Evolutionary conservation across 345 rosid genomes (phyloP).

Genomic region (Hibiscus tridactylites): DNA sequence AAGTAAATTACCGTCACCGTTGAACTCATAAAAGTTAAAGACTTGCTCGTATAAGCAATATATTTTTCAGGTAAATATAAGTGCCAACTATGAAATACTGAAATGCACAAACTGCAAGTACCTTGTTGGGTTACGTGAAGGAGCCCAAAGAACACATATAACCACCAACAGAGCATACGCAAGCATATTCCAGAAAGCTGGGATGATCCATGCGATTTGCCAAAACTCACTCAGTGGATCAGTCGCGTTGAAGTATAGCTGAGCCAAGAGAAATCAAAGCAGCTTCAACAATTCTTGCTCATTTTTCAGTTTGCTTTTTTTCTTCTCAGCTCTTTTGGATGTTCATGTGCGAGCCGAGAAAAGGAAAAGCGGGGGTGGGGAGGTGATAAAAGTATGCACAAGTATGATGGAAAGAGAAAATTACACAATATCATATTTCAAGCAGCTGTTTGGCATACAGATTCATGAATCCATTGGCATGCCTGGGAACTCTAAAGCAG

Average conservation of each 20-base stretch:
- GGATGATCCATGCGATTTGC: slow-evolving; percentile 91
- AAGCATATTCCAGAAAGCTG: slow-evolving; percentile 82
- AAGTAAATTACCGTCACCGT: not conserved
- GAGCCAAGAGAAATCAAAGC: slow-evolving; percentile 21
- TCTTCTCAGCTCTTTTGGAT: not conserved
- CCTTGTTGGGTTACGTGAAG: slow-evolving; percentile 88
- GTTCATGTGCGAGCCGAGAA: not conserved
- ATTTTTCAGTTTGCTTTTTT: not conserved
- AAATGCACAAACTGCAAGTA: slow-evolving; percentile 18
- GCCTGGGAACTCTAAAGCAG: not conserved
- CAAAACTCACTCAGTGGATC: slow-evolving; percentile 88
- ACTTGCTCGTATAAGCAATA: not conserved
- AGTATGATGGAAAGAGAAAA: not conserved
- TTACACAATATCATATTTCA: not conserved
- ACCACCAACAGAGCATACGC: slow-evolving; percentile 64
- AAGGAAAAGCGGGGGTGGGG: not conserved
- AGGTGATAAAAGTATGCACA: not conserved
- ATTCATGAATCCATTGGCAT: not conserved
- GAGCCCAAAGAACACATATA: slow-evolving; percentile 91
- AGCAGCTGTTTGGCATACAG: not conserved
- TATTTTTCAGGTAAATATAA: slow-evolving; percentile 1
- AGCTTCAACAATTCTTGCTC: not conserved
- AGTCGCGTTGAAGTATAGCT: slow-evolving; percentile 88
- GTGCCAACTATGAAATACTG: not conserved
- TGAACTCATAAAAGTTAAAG: not conserved